Evolutionary conservation across 495 filamentous ascomycete species (phyloP).

Genomic region (Aspergillus leporis): DNA sequence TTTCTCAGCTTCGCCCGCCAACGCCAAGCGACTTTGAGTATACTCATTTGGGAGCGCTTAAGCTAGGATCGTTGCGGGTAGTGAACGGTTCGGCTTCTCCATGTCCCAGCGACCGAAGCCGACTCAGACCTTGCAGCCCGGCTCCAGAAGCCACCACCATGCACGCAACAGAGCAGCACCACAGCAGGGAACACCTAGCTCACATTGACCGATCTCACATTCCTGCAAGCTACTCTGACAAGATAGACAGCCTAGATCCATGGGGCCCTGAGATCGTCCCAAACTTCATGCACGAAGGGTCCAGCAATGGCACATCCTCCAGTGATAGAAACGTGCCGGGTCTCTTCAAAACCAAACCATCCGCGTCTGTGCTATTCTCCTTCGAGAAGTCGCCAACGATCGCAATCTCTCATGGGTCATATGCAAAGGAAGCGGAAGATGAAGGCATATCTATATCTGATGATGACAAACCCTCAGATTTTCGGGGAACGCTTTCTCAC

Average conservation of each 20-base stretch:
- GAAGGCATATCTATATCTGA: conserved; percentile 33
- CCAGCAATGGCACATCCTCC: neutral
- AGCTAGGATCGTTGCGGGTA: conserved; percentile 49
- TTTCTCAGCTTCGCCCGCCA: conserved; percentile 26
- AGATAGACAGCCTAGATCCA: neutral
- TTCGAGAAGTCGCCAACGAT: conserved; percentile 38
- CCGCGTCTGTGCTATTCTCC: conserved; percentile 33
- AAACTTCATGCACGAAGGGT: neutral
- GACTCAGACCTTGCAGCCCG: conserved; percentile 17
- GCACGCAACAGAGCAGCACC: conserved; percentile 2
- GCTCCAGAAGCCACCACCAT: conserved; percentile 18
- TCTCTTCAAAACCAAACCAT: neutral
- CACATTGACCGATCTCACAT: neutral
- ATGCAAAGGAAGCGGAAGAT: conserved; percentile 26
- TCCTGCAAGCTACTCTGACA: neutral
- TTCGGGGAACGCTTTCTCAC: conserved; percentile 1
- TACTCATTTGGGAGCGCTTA: conserved; percentile 50
- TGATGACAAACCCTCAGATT: conserved; percentile 13
- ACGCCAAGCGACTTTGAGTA: conserved; percentile 48
- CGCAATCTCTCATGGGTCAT: conserved; percentile 8
- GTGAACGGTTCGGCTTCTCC: conserved; percentile 50
- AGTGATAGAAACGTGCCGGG: neutral
- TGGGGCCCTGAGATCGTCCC: neutral
- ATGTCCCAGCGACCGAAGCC: conserved; percentile 38
- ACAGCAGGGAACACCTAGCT: neutral